These are phyloP conservation scores for Scutellaria minor DNA, from an alignment of 257 asterid species.

Conservation along the genomic window DNA sequence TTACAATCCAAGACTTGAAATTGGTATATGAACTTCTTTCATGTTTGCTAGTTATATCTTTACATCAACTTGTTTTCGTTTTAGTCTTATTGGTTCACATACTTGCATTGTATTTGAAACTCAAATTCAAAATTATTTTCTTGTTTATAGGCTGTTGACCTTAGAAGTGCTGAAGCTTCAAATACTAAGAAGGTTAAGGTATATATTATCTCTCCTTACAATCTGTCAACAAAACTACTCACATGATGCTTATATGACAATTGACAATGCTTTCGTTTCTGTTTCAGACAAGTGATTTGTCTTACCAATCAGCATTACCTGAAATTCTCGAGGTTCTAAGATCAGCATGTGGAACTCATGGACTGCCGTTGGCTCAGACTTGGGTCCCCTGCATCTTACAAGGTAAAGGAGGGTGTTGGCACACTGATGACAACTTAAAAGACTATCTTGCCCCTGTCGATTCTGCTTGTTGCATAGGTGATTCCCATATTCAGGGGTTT, in stretches of 20 bases:
- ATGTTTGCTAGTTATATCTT: neutral
- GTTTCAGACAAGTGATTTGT: conserved; percentile 60
- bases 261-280: conserved; percentile 22
- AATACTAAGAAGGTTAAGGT: conserved; percentile 53
- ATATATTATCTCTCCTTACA: conserved; percentile 25
- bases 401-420: conserved; percentile 75
- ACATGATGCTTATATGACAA: conserved; percentile 22
- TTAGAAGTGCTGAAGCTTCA: conserved; percentile 60
- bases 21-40: neutral
- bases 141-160: conserved; percentile 78
- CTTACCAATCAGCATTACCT: conserved; percentile 74
- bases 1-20: neutral
- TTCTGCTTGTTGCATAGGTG: conserved; percentile 71
- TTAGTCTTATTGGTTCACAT: neutral
- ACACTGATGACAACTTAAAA: conserved; percentile 67
- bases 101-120: conserved; percentile 5
- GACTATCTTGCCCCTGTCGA: conserved; percentile 77
- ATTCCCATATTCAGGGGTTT: conserved; percentile 66
- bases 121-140: conserved; percentile 28
- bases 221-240: conserved; percentile 8
- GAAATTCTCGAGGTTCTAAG: conserved; percentile 69
- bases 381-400: conserved; percentile 81
- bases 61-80: no score
- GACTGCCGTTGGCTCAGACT: conserved; percentile 85
- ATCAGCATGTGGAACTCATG: conserved; percentile 64